Percentiles rank a stretch among this genome's conserved stretches.
These are phyloP conservation scores for Penicillium glabrum DNA, from an alignment of 2,329 filamentous ascomycete genomes.

Conservation along the genomic window DNA sequence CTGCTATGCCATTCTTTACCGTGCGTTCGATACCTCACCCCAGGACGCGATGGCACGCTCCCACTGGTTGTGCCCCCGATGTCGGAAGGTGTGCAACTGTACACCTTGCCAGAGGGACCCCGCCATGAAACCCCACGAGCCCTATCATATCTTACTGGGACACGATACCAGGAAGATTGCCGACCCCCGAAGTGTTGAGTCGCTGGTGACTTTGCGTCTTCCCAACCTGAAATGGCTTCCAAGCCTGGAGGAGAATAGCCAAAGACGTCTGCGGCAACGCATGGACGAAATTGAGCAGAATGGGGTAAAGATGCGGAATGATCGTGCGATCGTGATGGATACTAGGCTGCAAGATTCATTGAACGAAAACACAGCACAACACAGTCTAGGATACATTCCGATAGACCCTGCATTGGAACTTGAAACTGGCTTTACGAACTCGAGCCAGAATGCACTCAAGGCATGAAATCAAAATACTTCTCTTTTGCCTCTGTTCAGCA, in stretches of 20 bases:
- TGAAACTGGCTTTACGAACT: neutral
- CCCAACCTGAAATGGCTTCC: slow-evolving; percentile 85
- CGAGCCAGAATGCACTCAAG: neutral
- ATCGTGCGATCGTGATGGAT: neutral
- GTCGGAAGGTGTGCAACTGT: slow-evolving; percentile 82
- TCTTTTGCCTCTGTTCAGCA: neutral
- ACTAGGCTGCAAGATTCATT: neutral
- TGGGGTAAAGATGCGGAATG: neutral
- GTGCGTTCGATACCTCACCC: slow-evolving; percentile 88
- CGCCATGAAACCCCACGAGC: slow-evolving; percentile 76
- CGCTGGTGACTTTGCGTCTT: slow-evolving; percentile 82
- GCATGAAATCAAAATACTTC: neutral
- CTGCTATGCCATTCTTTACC: slow-evolving; percentile 90
- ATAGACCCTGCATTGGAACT: neutral
- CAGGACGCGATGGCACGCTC: slow-evolving; percentile 76
- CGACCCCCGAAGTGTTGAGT: slow-evolving; percentile 86
- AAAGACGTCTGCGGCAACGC: slow-evolving; percentile 38
- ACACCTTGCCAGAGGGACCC: slow-evolving; percentile 69
- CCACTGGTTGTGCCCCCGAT: slow-evolving; percentile 87
- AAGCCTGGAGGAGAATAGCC: slow-evolving; percentile 55
- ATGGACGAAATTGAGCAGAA: slow-evolving; percentile 38
- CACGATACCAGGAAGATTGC: slow-evolving; percentile 89
- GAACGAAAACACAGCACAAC: neutral
- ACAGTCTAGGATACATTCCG: neutral
- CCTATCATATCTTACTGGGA: slow-evolving; percentile 82